A percentile compares a stretch with the other conserved stretches of the same genome.
phyloP scores from a whole-genome alignment of 1,284 basidiomycete species.

The Rhodotorula sp. region DNA sequence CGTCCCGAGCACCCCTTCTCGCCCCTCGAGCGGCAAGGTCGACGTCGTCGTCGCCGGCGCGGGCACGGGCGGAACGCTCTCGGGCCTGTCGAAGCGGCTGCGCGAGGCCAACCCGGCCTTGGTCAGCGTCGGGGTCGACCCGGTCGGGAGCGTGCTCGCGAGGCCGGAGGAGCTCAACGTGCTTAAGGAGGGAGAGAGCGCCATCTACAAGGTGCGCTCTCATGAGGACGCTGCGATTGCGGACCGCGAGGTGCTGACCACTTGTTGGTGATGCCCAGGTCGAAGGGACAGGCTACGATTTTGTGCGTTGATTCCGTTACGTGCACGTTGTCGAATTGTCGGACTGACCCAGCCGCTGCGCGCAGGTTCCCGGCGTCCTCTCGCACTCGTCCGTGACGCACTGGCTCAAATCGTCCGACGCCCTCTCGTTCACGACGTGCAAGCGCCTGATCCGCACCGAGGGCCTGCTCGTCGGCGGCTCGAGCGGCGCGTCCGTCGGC shows the following conservation, averaged over 20 bases:
- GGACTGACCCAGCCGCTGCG: neutral
- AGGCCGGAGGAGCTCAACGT: constrained; percentile 66
- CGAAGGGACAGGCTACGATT: constrained; percentile 95
- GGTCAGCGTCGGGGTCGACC: constrained; percentile 81
- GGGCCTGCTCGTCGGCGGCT: constrained; percentile 88
- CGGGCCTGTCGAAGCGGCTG: constrained; percentile 79
- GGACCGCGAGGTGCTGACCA: neutral
- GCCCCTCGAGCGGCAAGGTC: constrained; percentile 60
- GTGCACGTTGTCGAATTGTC: neutral
- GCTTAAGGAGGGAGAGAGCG: constrained; percentile 58
- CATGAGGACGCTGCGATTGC: fast-evolving
- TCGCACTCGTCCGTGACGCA: constrained; percentile 55
- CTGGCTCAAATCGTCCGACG: constrained; percentile 86
- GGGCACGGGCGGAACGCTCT: constrained; percentile 92
- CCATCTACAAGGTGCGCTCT: constrained; percentile 60
- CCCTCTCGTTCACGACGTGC: constrained; percentile 75
- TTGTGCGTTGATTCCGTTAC: constrained; percentile 50
- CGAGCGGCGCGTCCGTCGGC: constrained; percentile 78
- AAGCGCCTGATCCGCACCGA: constrained; percentile 79
- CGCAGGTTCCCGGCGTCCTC: constrained; percentile 70
- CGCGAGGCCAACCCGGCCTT: constrained; percentile 67
- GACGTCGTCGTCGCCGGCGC: constrained; percentile 84
- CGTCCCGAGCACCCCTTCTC: constrained; percentile 54
- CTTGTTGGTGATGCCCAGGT: constrained; percentile 51
- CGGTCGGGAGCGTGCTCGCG: constrained; percentile 88